Percentiles rank a stretch among this genome's conserved stretches.
phyloP scores from a whole-genome alignment of 805 yeast genomes.

The Jamesozyma piceae region DNA sequence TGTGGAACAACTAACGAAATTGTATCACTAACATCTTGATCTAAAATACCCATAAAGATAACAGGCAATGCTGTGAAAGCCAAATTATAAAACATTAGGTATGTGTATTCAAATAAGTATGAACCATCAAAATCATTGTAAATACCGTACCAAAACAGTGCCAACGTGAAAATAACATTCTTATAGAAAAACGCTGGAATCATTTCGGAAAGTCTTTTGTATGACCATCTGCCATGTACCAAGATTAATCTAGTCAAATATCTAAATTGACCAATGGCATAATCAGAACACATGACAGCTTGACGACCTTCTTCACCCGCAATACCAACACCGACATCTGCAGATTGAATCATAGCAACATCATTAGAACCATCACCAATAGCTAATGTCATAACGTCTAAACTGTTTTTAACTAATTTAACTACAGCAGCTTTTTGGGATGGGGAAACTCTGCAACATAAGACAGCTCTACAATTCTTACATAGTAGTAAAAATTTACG shows the following conservation, averaged over 20 bases:
- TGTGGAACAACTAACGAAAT: slow-evolving; percentile 68
- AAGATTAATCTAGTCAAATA: slow-evolving; percentile 55
- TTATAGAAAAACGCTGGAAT: slow-evolving; percentile 74
- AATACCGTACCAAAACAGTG: slow-evolving; percentile 74
- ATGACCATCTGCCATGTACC: slow-evolving; percentile 84
- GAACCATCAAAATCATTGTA: slow-evolving; percentile 71
- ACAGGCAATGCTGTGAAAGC: slow-evolving; percentile 78
- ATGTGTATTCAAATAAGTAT: slow-evolving; percentile 69
- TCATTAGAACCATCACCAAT: slow-evolving; percentile 88
- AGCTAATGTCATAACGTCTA: slow-evolving; percentile 77
- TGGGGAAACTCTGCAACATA: slow-evolving; percentile 84
- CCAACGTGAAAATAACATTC: slow-evolving; percentile 63
- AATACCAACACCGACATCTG: slow-evolving; percentile 81
- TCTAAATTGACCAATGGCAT: slow-evolving; percentile 77
- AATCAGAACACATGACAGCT: slow-evolving; percentile 82
- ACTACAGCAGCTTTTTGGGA: slow-evolving; percentile 83
- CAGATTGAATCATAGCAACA: slow-evolving; percentile 86
- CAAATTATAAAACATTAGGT: slow-evolving; percentile 69
- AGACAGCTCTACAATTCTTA: slow-evolving; percentile 71
- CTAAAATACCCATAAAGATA: slow-evolving; percentile 67
- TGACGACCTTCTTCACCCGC: slow-evolving; percentile 90
- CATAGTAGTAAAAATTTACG: slow-evolving; percentile 61
- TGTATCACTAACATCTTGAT: slow-evolving; percentile 67
- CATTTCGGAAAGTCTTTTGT: slow-evolving; percentile 74
- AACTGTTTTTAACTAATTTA: slow-evolving; percentile 59